phyloP scores from a whole-genome alignment of 768 basidiomycete genomes.

The Tephrocybe sp. region DNA sequence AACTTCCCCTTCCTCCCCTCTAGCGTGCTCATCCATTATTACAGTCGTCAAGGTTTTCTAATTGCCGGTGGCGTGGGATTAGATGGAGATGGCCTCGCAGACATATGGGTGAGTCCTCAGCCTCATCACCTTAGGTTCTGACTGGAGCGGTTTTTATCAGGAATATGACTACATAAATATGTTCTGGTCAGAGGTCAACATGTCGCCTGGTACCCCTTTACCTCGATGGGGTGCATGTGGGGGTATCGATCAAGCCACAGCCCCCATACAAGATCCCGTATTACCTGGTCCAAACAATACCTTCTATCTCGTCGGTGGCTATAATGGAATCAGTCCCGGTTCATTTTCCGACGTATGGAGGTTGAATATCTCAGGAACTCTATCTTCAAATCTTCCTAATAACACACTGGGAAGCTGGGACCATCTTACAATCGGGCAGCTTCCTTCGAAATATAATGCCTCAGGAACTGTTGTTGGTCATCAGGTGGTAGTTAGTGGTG shows the following conservation, averaged over 20 bases:
- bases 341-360: slow-evolving; percentile 70
- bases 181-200: slow-evolving; percentile 66
- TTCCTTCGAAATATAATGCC: slow-evolving; percentile 43
- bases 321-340: slow-evolving; percentile 39
- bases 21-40: slow-evolving; percentile 12
- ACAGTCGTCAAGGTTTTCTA: slow-evolving; percentile 71
- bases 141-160: slow-evolving; percentile 28
- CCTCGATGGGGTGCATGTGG: slow-evolving; percentile 72
- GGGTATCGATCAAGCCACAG: slow-evolving; percentile 62
- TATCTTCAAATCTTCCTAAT: slow-evolving; percentile 65
- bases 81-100: slow-evolving; percentile 53
- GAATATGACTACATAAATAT: slow-evolving; percentile 75
- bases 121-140: background rate
- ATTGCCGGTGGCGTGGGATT: slow-evolving; percentile 67
- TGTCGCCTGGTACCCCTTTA: slow-evolving; percentile 53
- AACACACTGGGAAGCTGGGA: slow-evolving; percentile 59
- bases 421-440: slow-evolving; percentile 34
- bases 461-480: slow-evolving; percentile 57
- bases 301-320: slow-evolving; percentile 74
- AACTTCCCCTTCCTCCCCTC: slow-evolving; percentile 1
- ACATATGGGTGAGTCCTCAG: slow-evolving; percentile 63
- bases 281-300: slow-evolving; percentile 63
- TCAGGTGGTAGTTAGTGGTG: slow-evolving; percentile 55
- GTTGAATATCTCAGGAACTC: slow-evolving; percentile 62
- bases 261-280: slow-evolving; percentile 38